These are phyloP conservation scores for Huiozyma sinensis DNA, from an alignment of 805 yeast species.

Conservation along the genomic window DNA sequence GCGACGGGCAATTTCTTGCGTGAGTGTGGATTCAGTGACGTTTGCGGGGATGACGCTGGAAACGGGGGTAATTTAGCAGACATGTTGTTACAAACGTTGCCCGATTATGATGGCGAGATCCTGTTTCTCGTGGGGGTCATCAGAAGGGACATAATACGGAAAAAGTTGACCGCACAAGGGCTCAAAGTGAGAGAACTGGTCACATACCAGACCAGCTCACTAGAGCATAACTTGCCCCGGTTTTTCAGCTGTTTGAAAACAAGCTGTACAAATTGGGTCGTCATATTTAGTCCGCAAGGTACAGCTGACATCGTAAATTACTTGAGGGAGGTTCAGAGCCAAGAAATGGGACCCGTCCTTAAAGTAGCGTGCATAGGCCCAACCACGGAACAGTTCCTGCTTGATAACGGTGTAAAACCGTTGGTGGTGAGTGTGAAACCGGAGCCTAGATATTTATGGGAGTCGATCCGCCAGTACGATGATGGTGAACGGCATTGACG, in stretches of 20 bases:
- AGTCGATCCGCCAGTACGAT: slow-evolving; percentile 18
- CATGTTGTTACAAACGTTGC: slow-evolving; percentile 36
- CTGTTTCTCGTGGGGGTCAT: slow-evolving; percentile 81
- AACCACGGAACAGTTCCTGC: slow-evolving; percentile 62
- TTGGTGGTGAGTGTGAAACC: slow-evolving; percentile 64
- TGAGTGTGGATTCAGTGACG: slow-evolving; percentile 52
- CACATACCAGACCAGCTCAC: slow-evolving; percentile 55
- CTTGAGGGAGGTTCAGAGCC: slow-evolving; percentile 14
- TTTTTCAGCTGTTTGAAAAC: slow-evolving; percentile 15
- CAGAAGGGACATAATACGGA: slow-evolving; percentile 73
- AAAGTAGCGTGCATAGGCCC: slow-evolving; percentile 85
- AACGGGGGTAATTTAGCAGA: slow-evolving; percentile 67
- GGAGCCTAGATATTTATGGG: slow-evolving; percentile 47
- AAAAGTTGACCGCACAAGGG: slow-evolving; percentile 30
- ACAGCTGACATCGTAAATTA: slow-evolving; percentile 50
- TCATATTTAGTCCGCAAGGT: slow-evolving; percentile 89
- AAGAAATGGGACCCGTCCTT: slow-evolving; percentile 11
- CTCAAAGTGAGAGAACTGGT: slow-evolving; percentile 38
- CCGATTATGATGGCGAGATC: slow-evolving; percentile 23
- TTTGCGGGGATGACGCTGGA: slow-evolving; percentile 64
- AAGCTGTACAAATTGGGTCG: slow-evolving; percentile 43
- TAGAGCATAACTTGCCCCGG: slow-evolving; percentile 36
- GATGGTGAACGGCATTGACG: neutral
- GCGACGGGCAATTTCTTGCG: slow-evolving; percentile 57
- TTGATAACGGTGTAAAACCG: slow-evolving; percentile 42